These are phyloP conservation scores for Magnusiomyces paraingens DNA, from an alignment of 1,139 yeast genomes.

Conservation along the genomic window DNA sequence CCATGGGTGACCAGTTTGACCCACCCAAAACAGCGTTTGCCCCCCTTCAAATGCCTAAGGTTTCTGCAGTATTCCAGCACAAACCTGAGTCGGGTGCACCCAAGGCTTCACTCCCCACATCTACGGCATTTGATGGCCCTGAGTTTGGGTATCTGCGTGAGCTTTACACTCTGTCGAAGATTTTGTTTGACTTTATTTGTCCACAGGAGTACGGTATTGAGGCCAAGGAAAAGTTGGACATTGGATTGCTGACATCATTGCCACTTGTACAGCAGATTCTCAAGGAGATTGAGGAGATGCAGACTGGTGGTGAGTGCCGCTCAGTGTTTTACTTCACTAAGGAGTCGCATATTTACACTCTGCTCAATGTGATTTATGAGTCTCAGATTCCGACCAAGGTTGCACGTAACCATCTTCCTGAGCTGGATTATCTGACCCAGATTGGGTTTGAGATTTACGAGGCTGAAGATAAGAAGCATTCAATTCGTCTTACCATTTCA, in stretches of 20 bases:
- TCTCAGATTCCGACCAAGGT: conserved; percentile 93
- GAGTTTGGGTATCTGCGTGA: conserved; percentile 79
- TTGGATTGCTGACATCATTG: conserved; percentile 87
- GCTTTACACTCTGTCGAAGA: conserved; percentile 82
- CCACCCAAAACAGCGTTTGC: conserved; percentile 26
- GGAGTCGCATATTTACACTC: conserved; percentile 93
- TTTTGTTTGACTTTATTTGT: conserved; percentile 91
- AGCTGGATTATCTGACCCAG: conserved; percentile 90
- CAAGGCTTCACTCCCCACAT: background rate
- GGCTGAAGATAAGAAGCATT: conserved; percentile 63
- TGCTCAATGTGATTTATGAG: conserved; percentile 84
- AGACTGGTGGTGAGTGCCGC: conserved; percentile 48
- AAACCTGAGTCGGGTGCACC: background rate
- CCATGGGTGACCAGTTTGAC: conserved; percentile 18
- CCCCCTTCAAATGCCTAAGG: conserved; percentile 4
- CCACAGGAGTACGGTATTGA: conserved; percentile 99
- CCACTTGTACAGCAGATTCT: conserved; percentile 89
- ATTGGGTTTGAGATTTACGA: conserved; percentile 92
- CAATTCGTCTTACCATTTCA: conserved; percentile 79
- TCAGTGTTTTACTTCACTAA: conserved; percentile 90
- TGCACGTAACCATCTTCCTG: conserved; percentile 92
- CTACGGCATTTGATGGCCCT: conserved; percentile 62
- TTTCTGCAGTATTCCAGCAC: background rate
- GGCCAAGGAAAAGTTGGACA: conserved; percentile 90
- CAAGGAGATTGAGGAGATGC: conserved; percentile 72